Conservation (phyloP, 2,329 filamentous ascomycete species). For the Blastomyces gilchristii region DNA sequence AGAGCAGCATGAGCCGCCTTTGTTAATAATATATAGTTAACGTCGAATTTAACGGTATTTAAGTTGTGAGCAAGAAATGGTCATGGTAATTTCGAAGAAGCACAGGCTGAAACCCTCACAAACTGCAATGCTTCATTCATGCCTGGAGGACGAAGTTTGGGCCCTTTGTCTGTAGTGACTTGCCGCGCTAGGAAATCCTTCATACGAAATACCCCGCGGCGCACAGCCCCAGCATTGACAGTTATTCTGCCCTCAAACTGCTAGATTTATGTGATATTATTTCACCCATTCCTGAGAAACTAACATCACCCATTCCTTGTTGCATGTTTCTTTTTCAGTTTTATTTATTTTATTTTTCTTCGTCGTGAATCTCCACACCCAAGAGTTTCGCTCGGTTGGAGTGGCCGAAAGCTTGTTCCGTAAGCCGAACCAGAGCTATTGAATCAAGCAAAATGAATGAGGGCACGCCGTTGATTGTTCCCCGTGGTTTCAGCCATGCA, state of each 20-base stretch:
- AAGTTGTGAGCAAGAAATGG: too few species aligned
- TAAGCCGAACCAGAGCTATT: background rate
- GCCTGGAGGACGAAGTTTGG: background rate
- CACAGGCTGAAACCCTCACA: background rate
- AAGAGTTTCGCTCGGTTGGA: background rate
- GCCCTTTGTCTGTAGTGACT: background rate
- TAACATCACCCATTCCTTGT: background rate
- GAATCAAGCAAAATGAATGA: background rate
- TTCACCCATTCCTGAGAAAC: background rate
- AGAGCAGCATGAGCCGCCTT: background rate
- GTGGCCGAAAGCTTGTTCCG: background rate
- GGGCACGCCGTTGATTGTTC: slow-evolving; percentile 1
- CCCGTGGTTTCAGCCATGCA: background rate
- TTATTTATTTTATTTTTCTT: background rate
- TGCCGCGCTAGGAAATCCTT: background rate
- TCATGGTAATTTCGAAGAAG: background rate
- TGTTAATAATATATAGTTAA: background rate
- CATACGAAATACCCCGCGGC: slow-evolving; percentile 6
- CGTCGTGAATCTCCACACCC: too few species aligned
- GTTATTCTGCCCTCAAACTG: background rate
- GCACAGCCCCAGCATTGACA: background rate
- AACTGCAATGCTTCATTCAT: background rate
- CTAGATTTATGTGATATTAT: background rate
- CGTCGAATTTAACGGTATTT: background rate
- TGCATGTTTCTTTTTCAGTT: background rate